phyloP scores from a whole-genome alignment of 495 filamentous ascomycete genomes.

The Xeromyces bisporus region DNA sequence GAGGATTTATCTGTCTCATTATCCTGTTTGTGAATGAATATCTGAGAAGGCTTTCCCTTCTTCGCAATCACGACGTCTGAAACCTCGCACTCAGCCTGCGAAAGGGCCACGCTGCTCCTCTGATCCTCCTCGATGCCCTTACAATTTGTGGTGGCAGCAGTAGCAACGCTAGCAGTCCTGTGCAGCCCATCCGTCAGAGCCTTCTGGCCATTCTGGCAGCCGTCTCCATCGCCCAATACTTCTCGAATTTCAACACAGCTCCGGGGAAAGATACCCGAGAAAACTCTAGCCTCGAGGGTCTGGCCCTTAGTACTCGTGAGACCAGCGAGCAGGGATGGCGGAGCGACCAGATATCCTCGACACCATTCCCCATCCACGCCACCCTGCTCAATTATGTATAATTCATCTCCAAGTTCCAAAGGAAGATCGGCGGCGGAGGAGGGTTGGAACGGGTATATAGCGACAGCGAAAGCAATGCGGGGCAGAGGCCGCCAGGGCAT shows the following conservation, averaged over 20 bases:
- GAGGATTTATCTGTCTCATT: slow-evolving; percentile 13
- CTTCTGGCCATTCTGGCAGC: slow-evolving; percentile 11
- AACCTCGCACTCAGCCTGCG: slow-evolving; percentile 15
- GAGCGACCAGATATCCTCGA: slow-evolving; percentile 85
- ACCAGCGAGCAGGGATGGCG: slow-evolving; percentile 80
- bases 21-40: slow-evolving; percentile 24
- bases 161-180: slow-evolving; percentile 9
- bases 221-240: slow-evolving; percentile 44
- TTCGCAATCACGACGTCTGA: slow-evolving; percentile 24
- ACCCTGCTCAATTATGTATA: slow-evolving; percentile 97
- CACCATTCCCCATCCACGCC: slow-evolving; percentile 76
- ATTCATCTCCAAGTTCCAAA: slow-evolving; percentile 89
- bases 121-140: slow-evolving; percentile 3
- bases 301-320: slow-evolving; percentile 84
- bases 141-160: neutral
- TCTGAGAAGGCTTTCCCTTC: slow-evolving; percentile 27
- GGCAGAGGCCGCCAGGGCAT: slow-evolving; percentile 97
- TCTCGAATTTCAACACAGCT: slow-evolving; percentile 80
- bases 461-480: slow-evolving; percentile 93
- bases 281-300: slow-evolving; percentile 85
- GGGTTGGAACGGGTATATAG: slow-evolving; percentile 79
- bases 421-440: slow-evolving; percentile 83
- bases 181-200: slow-evolving; percentile 18
- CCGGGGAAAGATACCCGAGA: slow-evolving; percentile 89
- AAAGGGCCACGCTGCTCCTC: slow-evolving; percentile 16